Evolutionary conservation across 1,139 yeast species (phyloP).

Genomic region (Schwanniomyces etchellsii): DNA sequence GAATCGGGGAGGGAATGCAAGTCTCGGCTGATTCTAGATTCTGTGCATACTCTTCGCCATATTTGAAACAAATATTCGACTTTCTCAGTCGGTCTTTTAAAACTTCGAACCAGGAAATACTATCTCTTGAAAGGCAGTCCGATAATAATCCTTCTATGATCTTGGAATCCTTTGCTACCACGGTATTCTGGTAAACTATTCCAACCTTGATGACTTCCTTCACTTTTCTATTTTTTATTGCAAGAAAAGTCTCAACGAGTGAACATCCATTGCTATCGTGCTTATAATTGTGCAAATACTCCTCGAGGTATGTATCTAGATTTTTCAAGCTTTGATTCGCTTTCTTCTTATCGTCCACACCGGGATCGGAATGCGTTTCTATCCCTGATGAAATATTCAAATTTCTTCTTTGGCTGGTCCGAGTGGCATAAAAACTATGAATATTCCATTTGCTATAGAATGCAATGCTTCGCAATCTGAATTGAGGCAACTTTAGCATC

Average conservation of each 20-base stretch:
- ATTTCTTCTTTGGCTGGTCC: no score
- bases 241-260: conserved; percentile 8
- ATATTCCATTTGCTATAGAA: no score
- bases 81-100: conserved; percentile 17
- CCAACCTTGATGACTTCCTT: conserved; percentile 23
- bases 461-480: no score
- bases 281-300: conserved; percentile 20
- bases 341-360: no score
- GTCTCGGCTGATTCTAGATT: conserved; percentile 2
- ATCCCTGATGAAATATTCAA: no score
- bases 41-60: conserved; percentile 5
- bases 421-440: no score
- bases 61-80: conserved; percentile 15
- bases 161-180: conserved; percentile 16
- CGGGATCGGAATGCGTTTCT: no score
- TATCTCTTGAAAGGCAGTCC: conserved; percentile 36
- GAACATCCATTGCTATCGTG: conserved; percentile 17
- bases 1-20: conserved; percentile 30
- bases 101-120: conserved; percentile 25
- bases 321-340: no score
- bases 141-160: conserved; percentile 33
- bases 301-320: conserved; percentile 7
- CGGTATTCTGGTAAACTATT: conserved; percentile 20
- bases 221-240: conserved; percentile 4
- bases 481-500: no score